Evolutionary conservation across 1,139 yeast genomes (phyloP).

Genomic region (Williopsis jadinii): DNA sequence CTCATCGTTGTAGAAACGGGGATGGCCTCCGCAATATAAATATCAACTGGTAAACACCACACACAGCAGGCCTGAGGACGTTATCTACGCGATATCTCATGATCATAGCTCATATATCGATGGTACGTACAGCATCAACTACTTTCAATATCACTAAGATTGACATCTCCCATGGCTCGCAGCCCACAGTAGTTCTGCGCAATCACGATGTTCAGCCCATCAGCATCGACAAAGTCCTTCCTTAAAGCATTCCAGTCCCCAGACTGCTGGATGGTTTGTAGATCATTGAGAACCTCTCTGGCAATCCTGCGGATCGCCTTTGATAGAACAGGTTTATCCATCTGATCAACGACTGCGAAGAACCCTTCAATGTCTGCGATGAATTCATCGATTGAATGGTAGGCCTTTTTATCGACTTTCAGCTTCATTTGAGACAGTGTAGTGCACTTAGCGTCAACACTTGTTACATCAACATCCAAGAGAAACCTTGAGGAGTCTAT

Average conservation of each 20-base stretch:
- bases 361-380: conserved; percentile 25
- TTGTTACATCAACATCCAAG: conserved; percentile 6
- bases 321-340: conserved; percentile 9
- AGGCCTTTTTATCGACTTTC: conserved; percentile 22
- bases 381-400: conserved; percentile 23
- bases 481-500: conserved; percentile 25
- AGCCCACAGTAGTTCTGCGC: conserved; percentile 25
- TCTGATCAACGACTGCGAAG: conserved; percentile 13
- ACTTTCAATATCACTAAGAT: conserved; percentile 27
- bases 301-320: conserved; percentile 18
- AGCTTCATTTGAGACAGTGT: conserved; percentile 20
- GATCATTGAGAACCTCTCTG: conserved; percentile 13
- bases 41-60: no score
- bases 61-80: no score
- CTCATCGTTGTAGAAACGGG: no score
- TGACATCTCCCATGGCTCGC: conserved; percentile 22
- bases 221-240: conserved; percentile 12
- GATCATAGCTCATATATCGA: no score
- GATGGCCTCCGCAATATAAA: no score
- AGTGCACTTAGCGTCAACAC: conserved; percentile 6
- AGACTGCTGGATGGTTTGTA: conserved; percentile 10
- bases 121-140: no score
- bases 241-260: conserved; percentile 6
- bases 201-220: conserved; percentile 14
- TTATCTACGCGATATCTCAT: no score